Conservation (phyloP, 768 basidiomycete species). For the Tubosaeta sp. region DNA sequence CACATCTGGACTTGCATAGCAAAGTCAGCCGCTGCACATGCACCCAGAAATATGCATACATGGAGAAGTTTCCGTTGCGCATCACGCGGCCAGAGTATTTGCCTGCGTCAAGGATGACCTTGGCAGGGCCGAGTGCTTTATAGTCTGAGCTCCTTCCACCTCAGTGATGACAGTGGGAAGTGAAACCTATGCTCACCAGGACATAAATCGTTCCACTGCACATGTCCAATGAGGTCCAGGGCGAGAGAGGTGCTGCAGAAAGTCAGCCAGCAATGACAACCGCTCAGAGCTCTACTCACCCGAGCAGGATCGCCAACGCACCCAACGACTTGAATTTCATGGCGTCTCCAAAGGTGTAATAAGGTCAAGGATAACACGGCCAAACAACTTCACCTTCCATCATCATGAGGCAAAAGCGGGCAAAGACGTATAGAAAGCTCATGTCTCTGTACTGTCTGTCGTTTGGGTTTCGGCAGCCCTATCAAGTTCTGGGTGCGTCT, state of each 20-base stretch:
- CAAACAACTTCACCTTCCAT: slow-evolving; percentile 17
- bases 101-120: slow-evolving; percentile 59
- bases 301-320: slow-evolving; percentile 9
- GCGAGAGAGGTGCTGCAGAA: slow-evolving; percentile 31
- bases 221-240: slow-evolving; percentile 54
- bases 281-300: slow-evolving; percentile 3
- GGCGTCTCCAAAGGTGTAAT: slow-evolving; percentile 1
- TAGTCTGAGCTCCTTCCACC: slow-evolving; percentile 27
- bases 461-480: slow-evolving; percentile 91
- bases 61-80: slow-evolving; percentile 57
- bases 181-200: slow-evolving; percentile 37
- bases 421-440: slow-evolving; percentile 90
- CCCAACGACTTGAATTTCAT: slow-evolving; percentile 15
- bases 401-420: slow-evolving; percentile 90
- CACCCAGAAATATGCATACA: slow-evolving; percentile 42
- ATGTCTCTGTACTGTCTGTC: slow-evolving; percentile 86
- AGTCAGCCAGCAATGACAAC: not conserved
- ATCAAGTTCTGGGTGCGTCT: slow-evolving; percentile 78
- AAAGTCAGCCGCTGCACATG: slow-evolving; percentile 8
- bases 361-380: slow-evolving; percentile 16
- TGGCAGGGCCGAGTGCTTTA: slow-evolving; percentile 49
- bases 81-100: slow-evolving; percentile 49
- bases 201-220: slow-evolving; percentile 73
- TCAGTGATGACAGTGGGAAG: slow-evolving; percentile 9
- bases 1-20: slow-evolving; percentile 53